Evolutionary conservation across 116 monocot species (phyloP).

Genomic region (Iris pallida): DNA sequence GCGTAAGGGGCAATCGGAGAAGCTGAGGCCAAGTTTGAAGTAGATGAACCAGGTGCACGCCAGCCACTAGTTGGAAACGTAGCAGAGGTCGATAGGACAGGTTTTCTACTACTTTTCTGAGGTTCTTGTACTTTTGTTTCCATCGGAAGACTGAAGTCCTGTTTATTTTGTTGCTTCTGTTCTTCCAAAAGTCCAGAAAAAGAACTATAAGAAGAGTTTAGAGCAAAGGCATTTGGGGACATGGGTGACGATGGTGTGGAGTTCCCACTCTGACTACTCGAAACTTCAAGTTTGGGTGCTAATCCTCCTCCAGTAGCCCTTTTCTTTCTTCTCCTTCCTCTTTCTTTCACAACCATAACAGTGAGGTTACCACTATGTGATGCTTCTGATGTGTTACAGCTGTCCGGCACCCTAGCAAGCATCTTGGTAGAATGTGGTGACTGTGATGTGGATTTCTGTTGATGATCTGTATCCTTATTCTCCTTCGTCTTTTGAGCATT

Average conservation of each 20-base stretch:
- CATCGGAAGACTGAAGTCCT: conserved; percentile 4
- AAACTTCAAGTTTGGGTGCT: conserved; percentile 53
- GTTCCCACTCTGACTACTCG: conserved; percentile 86
- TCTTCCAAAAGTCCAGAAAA: conserved; percentile 11
- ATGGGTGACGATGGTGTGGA: conserved; percentile 87
- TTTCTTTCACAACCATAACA: conserved; percentile 47
- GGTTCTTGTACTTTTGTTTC: conserved; percentile 8
- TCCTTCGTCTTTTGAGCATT: conserved; percentile 1
- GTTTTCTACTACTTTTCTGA: conserved; percentile 10
- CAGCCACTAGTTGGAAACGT: conserved; percentile 33
- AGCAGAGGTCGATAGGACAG: conserved; percentile 26
- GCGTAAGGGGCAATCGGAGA: conserved; percentile 66
- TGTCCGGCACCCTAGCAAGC: background rate
- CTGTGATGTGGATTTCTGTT: conserved; percentile 19
- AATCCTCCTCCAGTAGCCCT: conserved; percentile 30
- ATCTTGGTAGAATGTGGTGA: conserved; percentile 15
- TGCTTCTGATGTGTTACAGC: conserved; percentile 17
- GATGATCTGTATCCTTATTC: conserved; percentile 13
- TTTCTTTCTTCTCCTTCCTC: conserved; percentile 52
- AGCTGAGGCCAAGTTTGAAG: conserved; percentile 20
- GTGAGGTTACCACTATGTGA: conserved; percentile 41
- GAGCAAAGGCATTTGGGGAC: conserved; percentile 41
- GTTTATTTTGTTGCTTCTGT: conserved; percentile 13
- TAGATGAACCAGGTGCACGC: conserved; percentile 11
- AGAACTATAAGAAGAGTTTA: conserved; percentile 21